A percentile compares a stretch with the other conserved stretches of the same genome.
Evolutionary conservation across 2,329 filamentous ascomycete genomes (phyloP).

Genomic region (Aspergillus sclerotialis): DNA sequence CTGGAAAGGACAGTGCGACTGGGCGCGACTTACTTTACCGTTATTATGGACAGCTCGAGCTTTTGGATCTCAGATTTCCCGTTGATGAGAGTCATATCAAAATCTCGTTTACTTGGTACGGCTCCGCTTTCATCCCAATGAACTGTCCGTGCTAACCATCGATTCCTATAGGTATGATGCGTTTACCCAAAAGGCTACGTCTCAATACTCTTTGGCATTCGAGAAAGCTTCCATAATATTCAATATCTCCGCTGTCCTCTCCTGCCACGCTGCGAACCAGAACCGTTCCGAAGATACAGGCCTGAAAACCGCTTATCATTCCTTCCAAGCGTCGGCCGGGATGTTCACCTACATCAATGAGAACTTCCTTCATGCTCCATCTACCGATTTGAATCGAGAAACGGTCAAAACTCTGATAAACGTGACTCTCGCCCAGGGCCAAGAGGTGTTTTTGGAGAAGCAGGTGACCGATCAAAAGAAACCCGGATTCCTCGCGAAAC

Average conservation of each 20-base stretch:
- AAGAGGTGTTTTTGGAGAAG: constrained; percentile 97
- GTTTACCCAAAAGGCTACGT: constrained; percentile 97
- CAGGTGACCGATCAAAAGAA: constrained; percentile 92
- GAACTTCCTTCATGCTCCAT: constrained; percentile 95
- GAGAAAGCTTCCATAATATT: constrained; percentile 99
- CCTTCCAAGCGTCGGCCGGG: constrained; percentile 93
- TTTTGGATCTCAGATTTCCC: constrained; percentile 88
- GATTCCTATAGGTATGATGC: constrained; percentile 81
- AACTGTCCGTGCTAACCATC: constrained; percentile 3
- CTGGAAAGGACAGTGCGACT: constrained; percentile 90
- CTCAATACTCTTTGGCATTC: constrained; percentile 92
- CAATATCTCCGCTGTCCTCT: constrained; percentile 95
- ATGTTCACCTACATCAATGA: constrained; percentile 99
- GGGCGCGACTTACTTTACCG: constrained; percentile 90
- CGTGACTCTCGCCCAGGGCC: constrained; percentile 89
- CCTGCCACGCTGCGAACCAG: constrained; percentile 89
- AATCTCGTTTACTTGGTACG: constrained; percentile 94
- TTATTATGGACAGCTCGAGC: constrained; percentile 95
- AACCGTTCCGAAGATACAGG: constrained; percentile 86
- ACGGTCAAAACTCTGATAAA: constrained; percentile 92
- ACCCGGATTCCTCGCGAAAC: constrained; percentile 79
- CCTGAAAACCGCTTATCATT: constrained; percentile 94
- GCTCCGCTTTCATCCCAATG: constrained; percentile 1
- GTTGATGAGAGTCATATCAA: constrained; percentile 99
- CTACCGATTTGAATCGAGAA: constrained; percentile 88